phyloP scores from a whole-genome alignment of 192 early-diverging fungal species.

The Backusella psychrophila region DNA sequence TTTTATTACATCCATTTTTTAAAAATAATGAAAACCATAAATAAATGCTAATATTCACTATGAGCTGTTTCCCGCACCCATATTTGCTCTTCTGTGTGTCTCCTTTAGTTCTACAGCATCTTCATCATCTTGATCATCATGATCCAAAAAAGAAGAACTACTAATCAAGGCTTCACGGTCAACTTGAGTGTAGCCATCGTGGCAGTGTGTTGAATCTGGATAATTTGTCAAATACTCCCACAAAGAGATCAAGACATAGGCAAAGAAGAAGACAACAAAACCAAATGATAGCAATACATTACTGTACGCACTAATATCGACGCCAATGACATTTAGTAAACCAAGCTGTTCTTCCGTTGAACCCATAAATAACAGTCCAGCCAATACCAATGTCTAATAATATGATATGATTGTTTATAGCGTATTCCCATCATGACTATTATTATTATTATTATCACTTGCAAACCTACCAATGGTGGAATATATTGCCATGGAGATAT shows the following conservation, averaged over 20 bases:
- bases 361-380: conserved; percentile 64
- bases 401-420: background rate
- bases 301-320: conserved; percentile 59
- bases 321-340: conserved; percentile 38
- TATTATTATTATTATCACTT: conserved; percentile 6
- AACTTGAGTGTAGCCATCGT: conserved; percentile 17
- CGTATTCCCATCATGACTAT: background rate
- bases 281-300: conserved; percentile 56
- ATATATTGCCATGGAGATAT: conserved; percentile 40
- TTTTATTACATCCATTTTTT: too few relatives aligned
- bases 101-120: conserved; percentile 19
- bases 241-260: conserved; percentile 45
- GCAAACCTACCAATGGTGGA: conserved; percentile 36
- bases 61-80: background rate
- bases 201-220: background rate
- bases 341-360: conserved; percentile 57
- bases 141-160: conserved; percentile 16
- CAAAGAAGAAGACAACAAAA: conserved; percentile 57
- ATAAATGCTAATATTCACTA: background rate
- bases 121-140: conserved; percentile 18
- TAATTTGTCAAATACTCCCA: conserved; percentile 33
- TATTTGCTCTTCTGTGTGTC: conserved; percentile 1
- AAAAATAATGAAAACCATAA: background rate
- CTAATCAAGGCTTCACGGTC: background rate
- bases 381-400: conserved; percentile 47